Base-by-base conservation (phyloP, 768 basidiomycete genomes). In the Mycena indigotica region DNA sequence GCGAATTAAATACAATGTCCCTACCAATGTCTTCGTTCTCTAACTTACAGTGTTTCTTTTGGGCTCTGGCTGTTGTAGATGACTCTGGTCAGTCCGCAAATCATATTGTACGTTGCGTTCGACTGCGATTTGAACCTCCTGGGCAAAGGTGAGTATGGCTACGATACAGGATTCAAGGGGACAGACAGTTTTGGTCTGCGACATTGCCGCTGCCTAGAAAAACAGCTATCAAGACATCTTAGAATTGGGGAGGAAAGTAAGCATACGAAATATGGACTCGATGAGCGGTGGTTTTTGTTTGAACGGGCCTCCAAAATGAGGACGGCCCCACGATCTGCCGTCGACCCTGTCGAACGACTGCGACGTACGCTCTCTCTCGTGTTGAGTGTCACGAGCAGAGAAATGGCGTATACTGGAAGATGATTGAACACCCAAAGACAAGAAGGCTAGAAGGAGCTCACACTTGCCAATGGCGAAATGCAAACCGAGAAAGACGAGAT, bases 401-500 rank as follows among this genome's bases (percentile, higher is more conserved):
- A 48, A 8, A 25, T 24, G 12, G 46, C 46, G 23, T 48, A 48
- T 24, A 48, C 46, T 48, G n/a, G 21, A 4, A 6, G 21, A 13
- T 12, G 12, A 13, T 48, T 48, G 25, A 48, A 21, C 8, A n/a
- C 4, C 13, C 46, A 26, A 13, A 28, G 28, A 24, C 4, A 6
- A 13, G 29, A 32, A n/a, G 28, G n/a, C 28, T 3, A 48, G 13
- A 13, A 54, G 72, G 32, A n/a, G n/a, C n/a, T n/a, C 32, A 77
- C 75, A 44, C 56, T 76, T 77, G 45, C 69, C 66, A 45, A 76
- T 77, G 23, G 75, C 65, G 57, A 76, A 76, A 56, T 76, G 75
- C n/a, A 76, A 58, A 15, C 74, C 75, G 61, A 76, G 73, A 54
- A 76, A 76, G n/a, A 75, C 52, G 3, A 76, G 66, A 52, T 75